Percentiles rank a stretch among this genome's conserved stretches.
Conservation (phyloP, 2,329 filamentous ascomycete species). For the Hymenoscyphus repandus region DNA sequence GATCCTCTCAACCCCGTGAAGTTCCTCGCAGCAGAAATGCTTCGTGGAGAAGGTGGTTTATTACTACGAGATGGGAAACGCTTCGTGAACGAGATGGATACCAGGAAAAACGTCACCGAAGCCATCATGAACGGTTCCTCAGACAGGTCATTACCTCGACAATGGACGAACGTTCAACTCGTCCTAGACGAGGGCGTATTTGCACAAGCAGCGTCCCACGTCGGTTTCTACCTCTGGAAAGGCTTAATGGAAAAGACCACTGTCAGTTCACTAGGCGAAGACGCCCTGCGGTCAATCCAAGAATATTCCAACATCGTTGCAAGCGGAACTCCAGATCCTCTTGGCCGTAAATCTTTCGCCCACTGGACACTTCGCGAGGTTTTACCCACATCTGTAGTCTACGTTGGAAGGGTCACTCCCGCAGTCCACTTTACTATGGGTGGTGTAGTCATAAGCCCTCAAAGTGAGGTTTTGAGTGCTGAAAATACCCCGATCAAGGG, state of each 20-base stretch:
- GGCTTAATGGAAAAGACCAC: constrained; percentile 53
- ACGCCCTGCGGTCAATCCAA: constrained; percentile 39
- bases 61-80: constrained; percentile 45
- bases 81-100: constrained; percentile 61
- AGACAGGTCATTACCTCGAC: constrained; percentile 33
- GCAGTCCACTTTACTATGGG: constrained; percentile 66
- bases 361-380: constrained; percentile 49
- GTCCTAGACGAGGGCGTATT: constrained; percentile 55
- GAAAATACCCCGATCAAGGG: constrained; percentile 44
- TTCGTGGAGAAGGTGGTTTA: constrained; percentile 58
- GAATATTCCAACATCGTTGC: constrained; percentile 43
- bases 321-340: constrained; percentile 36
- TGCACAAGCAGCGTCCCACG: constrained; percentile 46
- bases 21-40: constrained; percentile 58
- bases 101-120: constrained; percentile 49
- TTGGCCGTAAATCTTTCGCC: constrained; percentile 48
- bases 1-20: constrained; percentile 44
- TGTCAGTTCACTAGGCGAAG: constrained; percentile 42
- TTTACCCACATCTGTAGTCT: constrained; percentile 47
- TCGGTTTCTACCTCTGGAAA: constrained; percentile 61
- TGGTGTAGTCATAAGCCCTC: constrained; percentile 51
- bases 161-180: constrained; percentile 52
- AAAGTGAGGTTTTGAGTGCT: constrained; percentile 44
- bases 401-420: constrained; percentile 55
- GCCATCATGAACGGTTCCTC: constrained; percentile 41